Evolutionary conservation across 2,329 filamentous ascomycete species (phyloP), one percentile per base, ranked within the genome.

Genomic region (Apiospora kogelbergensis): DNA sequence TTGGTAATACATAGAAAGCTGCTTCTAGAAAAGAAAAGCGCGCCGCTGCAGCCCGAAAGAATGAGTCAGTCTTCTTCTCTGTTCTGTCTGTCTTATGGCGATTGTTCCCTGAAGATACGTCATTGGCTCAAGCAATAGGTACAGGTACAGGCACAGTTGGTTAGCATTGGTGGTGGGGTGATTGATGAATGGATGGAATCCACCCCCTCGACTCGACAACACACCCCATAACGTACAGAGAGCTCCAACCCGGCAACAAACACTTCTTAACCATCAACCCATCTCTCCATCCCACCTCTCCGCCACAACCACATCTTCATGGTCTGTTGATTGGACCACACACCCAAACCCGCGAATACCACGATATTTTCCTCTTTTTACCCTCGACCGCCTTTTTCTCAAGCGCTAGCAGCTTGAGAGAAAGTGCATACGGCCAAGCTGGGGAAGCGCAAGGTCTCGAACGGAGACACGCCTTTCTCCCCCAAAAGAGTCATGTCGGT

Each of bases 381-480:
- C 15, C 20, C 17, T 37, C 53, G 26, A 60, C 30, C 63, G n/a
- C 40, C 42, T 26, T 46, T 33, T 69, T 71, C 69, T 69, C 65
- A 66, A 69, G 68, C 67, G 64, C 65, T 53, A 77, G 73, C 45
- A 70, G 69, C 69, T 70, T 70, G 69, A 70, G 69, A 68, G 63
- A 60, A 60, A 41, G 33, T 45, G 41, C 74, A 73, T 71, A 70
- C 71, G 72, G 82, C 80, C 84, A 87, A 88, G 81, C 86, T 87
- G 87, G 88, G 87, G 85, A 91, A 91, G 84, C 88, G 89, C 81
- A 91, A 89, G 82, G 82, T 89, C 76, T 91, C 89, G 73, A 82
- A 83, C 82, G 86, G 86, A 83, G 88, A 89, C 78, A 80, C 83
- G 80, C 81, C 84, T 79, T 83, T 84, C 76, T 84, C 84, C 79